Conservation (phyloP, 352 stramenopile species). For the Globisporangium polare region DNA sequence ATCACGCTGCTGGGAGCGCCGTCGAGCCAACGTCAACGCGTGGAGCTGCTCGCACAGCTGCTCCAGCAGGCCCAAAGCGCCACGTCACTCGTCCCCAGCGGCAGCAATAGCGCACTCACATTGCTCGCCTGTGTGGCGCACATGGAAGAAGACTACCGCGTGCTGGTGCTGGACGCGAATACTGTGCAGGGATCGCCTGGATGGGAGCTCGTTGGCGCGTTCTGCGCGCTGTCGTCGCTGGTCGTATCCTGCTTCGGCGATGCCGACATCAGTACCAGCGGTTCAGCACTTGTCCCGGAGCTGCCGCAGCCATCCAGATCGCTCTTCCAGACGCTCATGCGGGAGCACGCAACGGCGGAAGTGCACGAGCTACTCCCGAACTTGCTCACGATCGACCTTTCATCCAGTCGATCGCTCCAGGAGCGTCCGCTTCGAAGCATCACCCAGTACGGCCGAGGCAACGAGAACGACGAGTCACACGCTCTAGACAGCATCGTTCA, state of each 20-base stretch:
- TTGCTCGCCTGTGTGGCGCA: slow-evolving; percentile 39
- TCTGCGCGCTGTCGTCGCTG: slow-evolving; percentile 64
- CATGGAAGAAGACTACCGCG: slow-evolving; percentile 43
- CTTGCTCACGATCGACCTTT: slow-evolving; percentile 51
- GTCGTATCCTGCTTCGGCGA: slow-evolving; percentile 43
- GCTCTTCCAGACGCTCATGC: slow-evolving; percentile 39
- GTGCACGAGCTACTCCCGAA: slow-evolving; percentile 59
- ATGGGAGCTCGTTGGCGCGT: slow-evolving; percentile 26
- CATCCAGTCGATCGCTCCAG: slow-evolving; percentile 21
- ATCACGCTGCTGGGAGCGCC: slow-evolving; percentile 39
- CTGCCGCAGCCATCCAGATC: slow-evolving; percentile 35
- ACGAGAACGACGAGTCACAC: not conserved
- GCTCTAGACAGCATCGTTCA: slow-evolving; percentile 28
- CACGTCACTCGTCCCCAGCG: not conserved
- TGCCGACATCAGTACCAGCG: not conserved
- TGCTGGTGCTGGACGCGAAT: slow-evolving; percentile 51
- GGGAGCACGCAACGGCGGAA: slow-evolving; percentile 42
- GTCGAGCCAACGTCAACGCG: slow-evolving; percentile 21
- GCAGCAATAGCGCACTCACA: slow-evolving; percentile 21
- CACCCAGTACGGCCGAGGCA: not conserved
- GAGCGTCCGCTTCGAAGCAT: slow-evolving; percentile 14
- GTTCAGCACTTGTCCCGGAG: slow-evolving; percentile 1
- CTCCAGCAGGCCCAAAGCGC: slow-evolving; percentile 20
- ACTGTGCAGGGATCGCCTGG: not conserved
- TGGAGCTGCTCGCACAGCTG: slow-evolving; percentile 28